Evolutionary conservation across 2,329 filamentous ascomycete species (phyloP).

Genomic region (Penicillium concentricum): DNA sequence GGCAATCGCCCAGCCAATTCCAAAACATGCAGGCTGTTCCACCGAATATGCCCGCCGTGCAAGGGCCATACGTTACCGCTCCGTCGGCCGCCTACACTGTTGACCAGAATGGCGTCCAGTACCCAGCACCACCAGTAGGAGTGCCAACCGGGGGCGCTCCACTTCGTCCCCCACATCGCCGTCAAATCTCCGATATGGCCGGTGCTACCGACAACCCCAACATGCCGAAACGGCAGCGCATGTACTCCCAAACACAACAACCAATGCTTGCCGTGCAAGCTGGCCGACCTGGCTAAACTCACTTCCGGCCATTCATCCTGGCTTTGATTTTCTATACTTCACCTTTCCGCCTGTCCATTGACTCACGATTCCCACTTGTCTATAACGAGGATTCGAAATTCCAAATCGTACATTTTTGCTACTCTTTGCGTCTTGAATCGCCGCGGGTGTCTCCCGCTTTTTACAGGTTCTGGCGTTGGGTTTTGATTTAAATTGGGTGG

Average conservation of each 20-base stretch:
- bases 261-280: slow-evolving; percentile 52
- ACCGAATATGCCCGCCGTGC: slow-evolving; percentile 46
- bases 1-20: slow-evolving; percentile 62
- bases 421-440: slow-evolving; percentile 14
- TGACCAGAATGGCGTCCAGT: slow-evolving; percentile 43
- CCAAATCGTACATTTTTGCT: slow-evolving; percentile 24
- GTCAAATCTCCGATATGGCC: slow-evolving; percentile 62
- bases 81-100: slow-evolving; percentile 40
- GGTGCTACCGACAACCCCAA: slow-evolving; percentile 53
- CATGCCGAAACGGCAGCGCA: slow-evolving; percentile 58
- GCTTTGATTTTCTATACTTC: not conserved
- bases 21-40: slow-evolving; percentile 58
- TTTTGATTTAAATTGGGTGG: slow-evolving; percentile 14
- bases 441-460: slow-evolving; percentile 7
- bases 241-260: slow-evolving; percentile 52
- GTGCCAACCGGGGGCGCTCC: slow-evolving; percentile 32
- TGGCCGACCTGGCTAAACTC: slow-evolving; percentile 35
- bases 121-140: slow-evolving; percentile 36
- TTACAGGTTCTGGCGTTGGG: slow-evolving; percentile 26
- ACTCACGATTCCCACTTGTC: slow-evolving; percentile 29
- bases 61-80: slow-evolving; percentile 42
- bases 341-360: slow-evolving; percentile 21
- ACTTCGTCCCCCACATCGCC: slow-evolving; percentile 47
- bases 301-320: not conserved
- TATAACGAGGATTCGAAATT: slow-evolving; percentile 22